Conservation (phyloP, 2,329 filamentous ascomycete species). For the Sphaerulina populicola region DNA sequence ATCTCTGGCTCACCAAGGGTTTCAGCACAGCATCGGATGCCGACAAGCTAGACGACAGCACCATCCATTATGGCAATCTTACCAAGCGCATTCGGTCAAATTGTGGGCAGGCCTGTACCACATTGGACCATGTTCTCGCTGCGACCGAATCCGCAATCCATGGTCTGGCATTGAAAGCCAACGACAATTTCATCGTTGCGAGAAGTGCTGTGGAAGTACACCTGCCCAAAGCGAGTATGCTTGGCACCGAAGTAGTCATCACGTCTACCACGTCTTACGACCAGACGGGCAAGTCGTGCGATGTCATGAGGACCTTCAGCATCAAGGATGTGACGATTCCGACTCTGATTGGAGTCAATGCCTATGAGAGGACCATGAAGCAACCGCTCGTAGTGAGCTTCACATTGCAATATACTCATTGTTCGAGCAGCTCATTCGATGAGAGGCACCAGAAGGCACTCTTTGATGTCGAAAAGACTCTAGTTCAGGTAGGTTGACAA, state of each 20-base stretch:
- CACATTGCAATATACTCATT: slow-evolving; percentile 41
- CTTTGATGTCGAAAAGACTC: slow-evolving; percentile 53
- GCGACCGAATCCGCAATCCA: slow-evolving; percentile 17
- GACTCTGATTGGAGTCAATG: slow-evolving; percentile 63
- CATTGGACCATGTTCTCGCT: background rate
- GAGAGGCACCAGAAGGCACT: slow-evolving; percentile 14
- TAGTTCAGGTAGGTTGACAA: slow-evolving; percentile 50
- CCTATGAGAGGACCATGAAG: slow-evolving; percentile 56
- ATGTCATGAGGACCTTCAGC: slow-evolving; percentile 33
- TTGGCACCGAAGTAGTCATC: slow-evolving; percentile 45
- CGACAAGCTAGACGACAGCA: slow-evolving; percentile 59
- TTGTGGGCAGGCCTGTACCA: background rate
- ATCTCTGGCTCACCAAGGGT: slow-evolving; percentile 46
- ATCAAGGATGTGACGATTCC: slow-evolving; percentile 52
- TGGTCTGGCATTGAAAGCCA: slow-evolving; percentile 24
- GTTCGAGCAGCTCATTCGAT: no score
- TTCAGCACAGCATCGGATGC: slow-evolving; percentile 52
- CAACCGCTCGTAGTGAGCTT: slow-evolving; percentile 59
- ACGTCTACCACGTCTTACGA: slow-evolving; percentile 28
- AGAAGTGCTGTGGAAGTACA: slow-evolving; percentile 33
- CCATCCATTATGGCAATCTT: slow-evolving; percentile 65
- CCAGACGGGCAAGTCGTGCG: slow-evolving; percentile 20
- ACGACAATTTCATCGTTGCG: slow-evolving; percentile 19
- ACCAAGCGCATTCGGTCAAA: slow-evolving; percentile 51
- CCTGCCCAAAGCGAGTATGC: slow-evolving; percentile 60